Evolutionary conservation across 1,284 basidiomycete species (phyloP), one percentile per base, ranked within the genome.

Genomic region (Marasmius tenuissimus): DNA sequence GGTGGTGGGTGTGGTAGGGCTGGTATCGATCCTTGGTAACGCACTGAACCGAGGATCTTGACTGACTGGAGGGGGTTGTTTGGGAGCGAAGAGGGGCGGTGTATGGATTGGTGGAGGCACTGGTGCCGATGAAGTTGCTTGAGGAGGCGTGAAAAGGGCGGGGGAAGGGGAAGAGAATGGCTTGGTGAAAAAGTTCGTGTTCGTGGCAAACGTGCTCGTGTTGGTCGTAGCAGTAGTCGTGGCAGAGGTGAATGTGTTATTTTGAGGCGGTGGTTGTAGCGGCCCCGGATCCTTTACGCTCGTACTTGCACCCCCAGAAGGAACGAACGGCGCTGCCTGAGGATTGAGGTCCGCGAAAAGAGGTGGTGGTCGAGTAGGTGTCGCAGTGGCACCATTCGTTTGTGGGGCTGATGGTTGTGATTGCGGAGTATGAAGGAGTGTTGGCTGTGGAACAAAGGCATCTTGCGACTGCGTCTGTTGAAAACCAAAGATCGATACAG

Each of bases 291-390:
- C 27, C 27, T 27, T 27, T 4, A 4, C 27, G 27, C 2, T 27
- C 27, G 27, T 27, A 27, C 27, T 27, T 27, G 27, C 27, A 27
- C 61, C n/a, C n/a, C n/a, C 47, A 1, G 63, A 60, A 35, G 65
- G 69, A 5, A 68, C 67, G 48, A 78, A 80, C 5, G 62, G 62
- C 11, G 71, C 58, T 5, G 70, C 74, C 20, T 67, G 65, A 47
- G 72, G 70, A 33, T 72, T 69, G 6, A 75, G 67, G 33, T 68
- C 38, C 6, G 57, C 58, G 52, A 57, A 22, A 1, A 39, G 60
- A 18, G 47, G 34, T 63, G 34, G 63, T 48, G 48, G n/a, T 34
- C 6, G 10, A 33, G 35, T 22, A 35, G 47, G 39, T 37, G 58
- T 20, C 18, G 58, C 22, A 11, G 53, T 16, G 10, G 53, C 53